Percentiles rank a stretch among this genome's conserved stretches.
Conservation (phyloP, 2,329 filamentous ascomycete species). For the Capronia americana region DNA sequence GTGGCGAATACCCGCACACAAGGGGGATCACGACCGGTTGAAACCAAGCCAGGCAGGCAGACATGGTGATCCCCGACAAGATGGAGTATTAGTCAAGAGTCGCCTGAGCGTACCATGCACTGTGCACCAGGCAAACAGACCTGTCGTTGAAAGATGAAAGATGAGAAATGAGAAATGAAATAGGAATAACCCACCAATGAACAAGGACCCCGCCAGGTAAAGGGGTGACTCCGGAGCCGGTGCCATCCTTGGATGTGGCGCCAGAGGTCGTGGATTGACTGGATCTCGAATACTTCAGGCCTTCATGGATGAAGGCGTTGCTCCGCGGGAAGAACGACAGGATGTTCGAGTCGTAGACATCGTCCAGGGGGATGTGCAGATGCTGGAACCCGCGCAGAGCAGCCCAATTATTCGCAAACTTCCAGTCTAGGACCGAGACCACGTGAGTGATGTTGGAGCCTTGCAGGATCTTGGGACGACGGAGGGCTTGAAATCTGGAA, state of each 20-base stretch:
- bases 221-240: slow-evolving; percentile 7
- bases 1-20: neutral
- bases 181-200: slow-evolving; percentile 66
- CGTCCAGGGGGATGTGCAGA: slow-evolving; percentile 82
- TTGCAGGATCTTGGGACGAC: slow-evolving; percentile 71
- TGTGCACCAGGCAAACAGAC: no score
- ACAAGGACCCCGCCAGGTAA: slow-evolving; percentile 63
- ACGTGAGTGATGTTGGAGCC: slow-evolving; percentile 85
- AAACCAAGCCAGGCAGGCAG: slow-evolving; percentile 5
- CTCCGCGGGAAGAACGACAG: slow-evolving; percentile 78
- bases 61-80: neutral
- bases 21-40: slow-evolving; percentile 2
- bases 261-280: slow-evolving; percentile 5
- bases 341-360: slow-evolving; percentile 87
- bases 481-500: slow-evolving; percentile 77
- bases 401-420: slow-evolving; percentile 56
- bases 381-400: slow-evolving; percentile 71
- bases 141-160: no score
- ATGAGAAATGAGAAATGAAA: neutral
- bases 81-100: neutral
- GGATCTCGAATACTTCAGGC: slow-evolving; percentile 56
- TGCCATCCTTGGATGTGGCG: slow-evolving; percentile 1
- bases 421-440: slow-evolving; percentile 77
- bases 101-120: neutral
- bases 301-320: slow-evolving; percentile 82